phyloP scores from a whole-genome alignment of 768 basidiomycete genomes.

The Russula abietina region DNA sequence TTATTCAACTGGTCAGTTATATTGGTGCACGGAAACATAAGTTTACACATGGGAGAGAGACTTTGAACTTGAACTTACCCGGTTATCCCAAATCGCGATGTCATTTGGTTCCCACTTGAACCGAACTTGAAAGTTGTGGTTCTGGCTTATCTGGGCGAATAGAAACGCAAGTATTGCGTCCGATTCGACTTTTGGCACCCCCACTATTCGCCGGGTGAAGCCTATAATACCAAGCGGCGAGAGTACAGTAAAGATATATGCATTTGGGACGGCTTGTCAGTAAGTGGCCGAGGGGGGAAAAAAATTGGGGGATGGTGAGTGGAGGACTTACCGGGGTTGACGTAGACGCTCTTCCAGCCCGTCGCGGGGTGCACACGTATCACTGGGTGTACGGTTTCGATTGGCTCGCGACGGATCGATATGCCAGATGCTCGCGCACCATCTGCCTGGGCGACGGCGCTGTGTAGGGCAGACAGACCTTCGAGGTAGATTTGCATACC shows the following conservation, averaged over 20 bases:
- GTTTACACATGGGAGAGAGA: neutral
- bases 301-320: neutral
- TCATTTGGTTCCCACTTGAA: conserved; percentile 74
- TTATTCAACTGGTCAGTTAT: neutral
- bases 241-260: no score
- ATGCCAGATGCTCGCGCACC: conserved; percentile 11
- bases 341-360: conserved; percentile 77
- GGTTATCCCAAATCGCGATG: conserved; percentile 84
- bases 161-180: conserved; percentile 65
- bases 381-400: conserved; percentile 54
- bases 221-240: conserved; percentile 34
- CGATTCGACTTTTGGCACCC: conserved; percentile 77
- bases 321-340: conserved; percentile 56
- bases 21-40: neutral
- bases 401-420: conserved; percentile 19
- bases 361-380: conserved; percentile 82
- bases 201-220: conserved; percentile 74
- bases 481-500: conserved; percentile 53
- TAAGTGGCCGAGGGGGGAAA: no score
- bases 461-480: conserved; percentile 51
- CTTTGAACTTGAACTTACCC: conserved; percentile 39
- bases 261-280: no score
- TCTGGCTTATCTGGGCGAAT: conserved; percentile 63
- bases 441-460: conserved; percentile 42
- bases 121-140: conserved; percentile 68